A percentile compares a stretch with the other conserved stretches of the same genome.
Evolutionary conservation across 176 grass and related monocot species (phyloP).

Genomic region (Areca catechu): DNA sequence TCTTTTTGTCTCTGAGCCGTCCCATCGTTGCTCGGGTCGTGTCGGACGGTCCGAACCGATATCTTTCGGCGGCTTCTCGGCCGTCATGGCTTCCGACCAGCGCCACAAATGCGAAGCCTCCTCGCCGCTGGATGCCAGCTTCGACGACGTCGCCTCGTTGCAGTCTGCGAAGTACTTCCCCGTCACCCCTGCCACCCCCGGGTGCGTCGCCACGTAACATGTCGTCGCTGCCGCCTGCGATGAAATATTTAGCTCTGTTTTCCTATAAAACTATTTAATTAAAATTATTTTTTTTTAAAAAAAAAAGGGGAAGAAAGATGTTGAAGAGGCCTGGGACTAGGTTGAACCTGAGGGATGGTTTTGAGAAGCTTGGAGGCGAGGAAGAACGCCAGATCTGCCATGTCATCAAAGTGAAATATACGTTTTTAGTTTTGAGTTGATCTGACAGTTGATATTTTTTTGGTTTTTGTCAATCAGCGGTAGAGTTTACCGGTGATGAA

Average conservation of each 20-base stretch:
- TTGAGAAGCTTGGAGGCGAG: constrained; percentile 89
- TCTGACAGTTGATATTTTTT: too few species aligned
- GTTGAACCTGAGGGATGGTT: constrained; percentile 69
- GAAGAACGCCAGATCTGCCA: constrained; percentile 81
- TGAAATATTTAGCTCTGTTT: background rate
- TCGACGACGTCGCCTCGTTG: constrained; percentile 80
- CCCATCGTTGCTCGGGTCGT: too few species aligned
- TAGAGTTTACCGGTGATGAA: constrained; percentile 40
- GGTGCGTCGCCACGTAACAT: constrained; percentile 85
- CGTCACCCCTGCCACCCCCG: constrained; percentile 50
- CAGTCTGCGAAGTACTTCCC: constrained; percentile 93
- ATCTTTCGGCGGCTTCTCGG: too few species aligned
- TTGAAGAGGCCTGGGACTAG: too few species aligned
- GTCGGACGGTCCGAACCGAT: too few species aligned
- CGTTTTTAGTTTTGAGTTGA: background rate
- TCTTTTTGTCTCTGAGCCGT: too few species aligned
- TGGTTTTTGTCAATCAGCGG: too few species aligned
- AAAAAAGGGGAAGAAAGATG: too few species aligned
- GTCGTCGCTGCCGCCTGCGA: constrained; percentile 84
- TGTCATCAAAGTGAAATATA: background rate
- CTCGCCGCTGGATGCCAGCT: constrained; percentile 26
- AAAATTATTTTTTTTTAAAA: too few species aligned
- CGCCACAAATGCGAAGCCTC: constrained; percentile 63
- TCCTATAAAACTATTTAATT: too few species aligned
- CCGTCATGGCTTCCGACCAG: constrained; percentile 41